These are phyloP conservation scores for Thelonectria olida DNA, from an alignment of 2,329 filamentous ascomycete species.

Conservation along the genomic window DNA sequence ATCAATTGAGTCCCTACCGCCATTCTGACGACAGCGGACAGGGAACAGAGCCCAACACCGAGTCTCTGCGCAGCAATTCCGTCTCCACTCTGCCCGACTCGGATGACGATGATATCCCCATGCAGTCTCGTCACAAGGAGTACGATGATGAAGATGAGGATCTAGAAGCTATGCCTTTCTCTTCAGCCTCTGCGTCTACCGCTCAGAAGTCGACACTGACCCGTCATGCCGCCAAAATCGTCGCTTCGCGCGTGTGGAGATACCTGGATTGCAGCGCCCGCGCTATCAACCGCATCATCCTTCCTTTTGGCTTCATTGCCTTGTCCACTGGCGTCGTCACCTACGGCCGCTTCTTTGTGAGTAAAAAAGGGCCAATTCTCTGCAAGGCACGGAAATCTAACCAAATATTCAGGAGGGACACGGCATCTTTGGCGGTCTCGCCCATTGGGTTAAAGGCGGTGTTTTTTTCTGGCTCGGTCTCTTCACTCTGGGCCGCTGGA, in stretches of 20 bases:
- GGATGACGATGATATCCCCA: conserved; percentile 50
- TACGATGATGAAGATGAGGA: conserved; percentile 60
- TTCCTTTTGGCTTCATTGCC: conserved; percentile 80
- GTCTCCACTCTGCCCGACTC: conserved; percentile 63
- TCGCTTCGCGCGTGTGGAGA: conserved; percentile 65
- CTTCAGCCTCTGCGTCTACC: conserved; percentile 27
- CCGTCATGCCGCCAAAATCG: conserved; percentile 62
- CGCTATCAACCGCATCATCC: conserved; percentile 77
- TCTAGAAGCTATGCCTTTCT: conserved; percentile 39
- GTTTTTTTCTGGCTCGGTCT: conserved; percentile 96
- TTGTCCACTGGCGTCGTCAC: conserved; percentile 78
- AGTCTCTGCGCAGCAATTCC: conserved; percentile 72
- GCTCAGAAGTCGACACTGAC: conserved; percentile 61
- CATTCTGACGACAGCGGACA: conserved; percentile 78
- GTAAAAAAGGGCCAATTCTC: conserved; percentile 42
- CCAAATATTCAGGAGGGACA: conserved; percentile 64
- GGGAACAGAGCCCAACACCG: conserved; percentile 75
- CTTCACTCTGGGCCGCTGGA: conserved; percentile 87
- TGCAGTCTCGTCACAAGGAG: conserved; percentile 54
- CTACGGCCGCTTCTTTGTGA: conserved; percentile 85
- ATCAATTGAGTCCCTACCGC: conserved; percentile 59
- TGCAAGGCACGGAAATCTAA: not conserved
- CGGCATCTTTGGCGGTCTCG: conserved; percentile 82
- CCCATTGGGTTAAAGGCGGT: conserved; percentile 93
- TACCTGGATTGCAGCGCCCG: conserved; percentile 70